Percentiles rank a stretch among this genome's conserved stretches.
Evolutionary conservation across 352 stramenopile species (phyloP).

Genomic region (Plasmopara viticola): DNA sequence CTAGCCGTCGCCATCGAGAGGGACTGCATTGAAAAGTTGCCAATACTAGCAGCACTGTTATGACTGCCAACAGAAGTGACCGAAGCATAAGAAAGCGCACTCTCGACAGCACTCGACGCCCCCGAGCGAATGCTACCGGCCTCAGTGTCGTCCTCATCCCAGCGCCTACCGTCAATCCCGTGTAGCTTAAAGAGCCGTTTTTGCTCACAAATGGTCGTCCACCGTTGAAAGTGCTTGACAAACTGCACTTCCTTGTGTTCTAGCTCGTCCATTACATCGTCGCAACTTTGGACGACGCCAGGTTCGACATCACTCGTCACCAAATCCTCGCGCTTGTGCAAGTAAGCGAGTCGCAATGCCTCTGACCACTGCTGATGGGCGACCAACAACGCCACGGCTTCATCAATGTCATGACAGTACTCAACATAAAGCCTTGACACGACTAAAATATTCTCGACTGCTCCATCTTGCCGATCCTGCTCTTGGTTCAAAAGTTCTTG

Average conservation of each 20-base stretch:
- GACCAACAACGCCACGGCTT: conserved; percentile 64
- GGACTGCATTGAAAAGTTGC: conserved; percentile 63
- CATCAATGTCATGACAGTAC: conserved; percentile 66
- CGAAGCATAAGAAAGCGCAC: conserved; percentile 53
- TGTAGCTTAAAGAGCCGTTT: conserved; percentile 74
- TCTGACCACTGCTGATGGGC: conserved; percentile 52
- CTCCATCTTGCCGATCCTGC: conserved; percentile 15
- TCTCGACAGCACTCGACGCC: conserved; percentile 45
- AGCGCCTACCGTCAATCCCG: conserved; percentile 64
- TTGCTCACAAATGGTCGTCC: conserved; percentile 63
- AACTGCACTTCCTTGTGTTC: conserved; percentile 37
- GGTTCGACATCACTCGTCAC: conserved; percentile 70
- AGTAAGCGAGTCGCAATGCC: conserved; percentile 44
- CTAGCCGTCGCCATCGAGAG: conserved; percentile 50
- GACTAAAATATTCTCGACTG: conserved; percentile 25
- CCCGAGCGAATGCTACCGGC: conserved; percentile 38
- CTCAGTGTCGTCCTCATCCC: conserved; percentile 29
- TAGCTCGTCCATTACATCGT: conserved; percentile 51
- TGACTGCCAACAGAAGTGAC: conserved; percentile 72
- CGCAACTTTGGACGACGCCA: conserved; percentile 34
- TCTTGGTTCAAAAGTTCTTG: conserved; percentile 45
- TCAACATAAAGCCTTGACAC: conserved; percentile 61
- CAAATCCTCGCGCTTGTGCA: conserved; percentile 52
- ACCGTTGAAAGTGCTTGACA: conserved; percentile 41
- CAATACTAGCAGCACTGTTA: conserved; percentile 59